phyloP scores from a whole-genome alignment of 192 early-diverging fungal species.

The Podila verticillata region DNA sequence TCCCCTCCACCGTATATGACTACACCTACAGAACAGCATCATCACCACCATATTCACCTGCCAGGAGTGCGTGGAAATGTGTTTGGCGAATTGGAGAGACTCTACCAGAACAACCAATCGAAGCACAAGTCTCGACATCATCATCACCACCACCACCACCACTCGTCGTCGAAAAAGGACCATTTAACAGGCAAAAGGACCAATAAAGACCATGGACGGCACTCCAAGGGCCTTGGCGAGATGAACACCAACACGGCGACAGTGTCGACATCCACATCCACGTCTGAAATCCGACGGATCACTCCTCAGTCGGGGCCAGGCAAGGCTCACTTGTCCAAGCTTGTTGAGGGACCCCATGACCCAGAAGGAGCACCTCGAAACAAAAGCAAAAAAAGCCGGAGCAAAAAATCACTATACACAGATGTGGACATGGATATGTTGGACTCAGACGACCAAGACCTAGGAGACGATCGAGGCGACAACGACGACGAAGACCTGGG shows the following conservation, averaged over 20 bases:
- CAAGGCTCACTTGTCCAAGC: not conserved
- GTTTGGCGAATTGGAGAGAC: conserved; percentile 42
- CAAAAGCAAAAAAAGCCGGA: conserved; percentile 1
- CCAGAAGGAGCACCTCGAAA: not conserved
- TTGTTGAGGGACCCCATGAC: not conserved
- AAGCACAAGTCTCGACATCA: conserved; percentile 9
- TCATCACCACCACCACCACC: conserved; percentile 4
- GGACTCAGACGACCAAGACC: conserved; percentile 18
- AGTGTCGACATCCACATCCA: conserved; percentile 46
- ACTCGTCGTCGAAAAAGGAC: not conserved
- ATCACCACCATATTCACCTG: conserved; percentile 41
- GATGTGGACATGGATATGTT: conserved; percentile 46
- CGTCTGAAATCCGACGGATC: conserved; percentile 29
- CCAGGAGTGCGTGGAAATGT: conserved; percentile 48
- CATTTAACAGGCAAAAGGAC: not conserved
- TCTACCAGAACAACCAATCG: conserved; percentile 24
- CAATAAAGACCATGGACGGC: not conserved
- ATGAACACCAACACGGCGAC: conserved; percentile 6
- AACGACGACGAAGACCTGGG: conserved; percentile 15
- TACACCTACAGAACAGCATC: conserved; percentile 26
- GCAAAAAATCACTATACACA: conserved; percentile 38
- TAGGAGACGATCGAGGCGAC: not conserved
- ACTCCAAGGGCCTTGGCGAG: not conserved
- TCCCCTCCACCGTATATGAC: conserved; percentile 44
- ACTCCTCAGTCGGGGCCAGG: not conserved